Conservation (phyloP, 2,329 filamentous ascomycete genomes). For the Simplicillium sp. region DNA sequence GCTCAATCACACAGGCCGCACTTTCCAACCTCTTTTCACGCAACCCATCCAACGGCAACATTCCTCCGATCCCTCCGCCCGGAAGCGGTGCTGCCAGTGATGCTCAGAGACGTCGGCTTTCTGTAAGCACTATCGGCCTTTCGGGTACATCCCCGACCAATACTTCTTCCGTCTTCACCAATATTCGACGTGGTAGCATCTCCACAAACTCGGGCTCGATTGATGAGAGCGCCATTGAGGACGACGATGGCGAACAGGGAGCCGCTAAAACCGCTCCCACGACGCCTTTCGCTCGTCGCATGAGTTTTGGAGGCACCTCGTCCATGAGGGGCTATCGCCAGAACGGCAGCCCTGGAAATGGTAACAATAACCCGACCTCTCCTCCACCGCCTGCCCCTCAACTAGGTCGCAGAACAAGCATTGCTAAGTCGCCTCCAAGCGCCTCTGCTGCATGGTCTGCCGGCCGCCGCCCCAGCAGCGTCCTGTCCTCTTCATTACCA, state of each 20-base stretch:
- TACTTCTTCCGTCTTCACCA: conserved; percentile 31
- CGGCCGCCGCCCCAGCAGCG: conserved; percentile 26
- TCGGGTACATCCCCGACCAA: conserved; percentile 59
- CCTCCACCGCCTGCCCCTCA: conserved; percentile 22
- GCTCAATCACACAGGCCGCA: conserved; percentile 47
- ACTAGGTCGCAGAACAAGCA: conserved; percentile 20
- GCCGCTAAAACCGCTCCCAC: conserved; percentile 48
- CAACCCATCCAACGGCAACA: conserved; percentile 39
- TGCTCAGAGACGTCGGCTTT: conserved; percentile 58
- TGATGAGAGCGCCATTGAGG: conserved; percentile 66
- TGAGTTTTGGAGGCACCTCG: conserved; percentile 80
- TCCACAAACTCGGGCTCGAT: conserved; percentile 59
- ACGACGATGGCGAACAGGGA: conserved; percentile 47
- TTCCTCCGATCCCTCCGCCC: conserved; percentile 30
- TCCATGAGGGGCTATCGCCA: conserved; percentile 50
- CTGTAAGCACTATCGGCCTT: conserved; percentile 65
- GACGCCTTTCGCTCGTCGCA: conserved; percentile 71
- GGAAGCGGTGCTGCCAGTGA: conserved; percentile 35
- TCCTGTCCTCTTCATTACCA: conserved; percentile 22
- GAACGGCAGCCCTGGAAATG: conserved; percentile 53
- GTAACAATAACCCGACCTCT: conserved; percentile 41
- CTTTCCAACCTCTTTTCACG: conserved; percentile 51
- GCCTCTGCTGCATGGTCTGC: conserved; percentile 19
- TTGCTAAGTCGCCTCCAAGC: conserved; percentile 17
- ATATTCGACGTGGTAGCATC: conserved; percentile 54